These are phyloP conservation scores for Coriaria nepalensis DNA, from an alignment of 306 rosid genomes.

Conservation along the genomic window DNA sequence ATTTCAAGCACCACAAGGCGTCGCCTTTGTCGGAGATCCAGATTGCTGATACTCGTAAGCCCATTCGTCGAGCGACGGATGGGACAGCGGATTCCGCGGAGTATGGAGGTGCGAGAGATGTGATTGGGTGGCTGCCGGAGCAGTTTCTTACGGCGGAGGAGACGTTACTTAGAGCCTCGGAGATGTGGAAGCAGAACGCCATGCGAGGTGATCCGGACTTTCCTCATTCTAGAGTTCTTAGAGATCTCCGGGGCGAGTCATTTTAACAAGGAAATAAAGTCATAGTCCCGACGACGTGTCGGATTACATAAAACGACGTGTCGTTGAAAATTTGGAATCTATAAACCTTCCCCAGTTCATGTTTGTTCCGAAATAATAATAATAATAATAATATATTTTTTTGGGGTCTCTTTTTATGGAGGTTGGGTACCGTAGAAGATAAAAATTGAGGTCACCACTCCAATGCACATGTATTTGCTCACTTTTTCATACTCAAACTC, in stretches of 20 bases:
- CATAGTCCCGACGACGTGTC: no score
- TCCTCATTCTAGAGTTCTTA: slow-evolving; percentile 56
- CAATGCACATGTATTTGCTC: slow-evolving; percentile 21
- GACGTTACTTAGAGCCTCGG: slow-evolving; percentile 42
- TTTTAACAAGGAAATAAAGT: slow-evolving; percentile 18
- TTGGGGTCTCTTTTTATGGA: background rate
- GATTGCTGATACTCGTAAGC: slow-evolving; percentile 53
- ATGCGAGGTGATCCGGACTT: slow-evolving; percentile 60
- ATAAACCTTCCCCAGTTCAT: no score
- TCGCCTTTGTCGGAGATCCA: slow-evolving; percentile 67
- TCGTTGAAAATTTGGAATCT: no score
- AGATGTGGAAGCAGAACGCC: slow-evolving; percentile 50
- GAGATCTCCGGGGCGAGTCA: slow-evolving; percentile 46
- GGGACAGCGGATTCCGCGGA: slow-evolving; percentile 19
- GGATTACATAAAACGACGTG: no score
- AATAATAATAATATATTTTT: no score
- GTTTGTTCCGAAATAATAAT: no score
- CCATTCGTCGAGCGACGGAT: slow-evolving; percentile 28
- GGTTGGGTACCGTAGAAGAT: slow-evolving; percentile 26
- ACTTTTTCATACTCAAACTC: background rate
- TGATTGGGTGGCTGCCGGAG: slow-evolving; percentile 57
- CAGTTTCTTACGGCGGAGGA: slow-evolving; percentile 80
- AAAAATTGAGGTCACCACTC: slow-evolving; percentile 42
- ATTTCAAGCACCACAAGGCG: slow-evolving; percentile 47
- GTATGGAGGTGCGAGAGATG: slow-evolving; percentile 18